Base-by-base conservation (phyloP, 2,329 filamentous ascomycete species). In the Colletotrichum kahawae region DNA sequence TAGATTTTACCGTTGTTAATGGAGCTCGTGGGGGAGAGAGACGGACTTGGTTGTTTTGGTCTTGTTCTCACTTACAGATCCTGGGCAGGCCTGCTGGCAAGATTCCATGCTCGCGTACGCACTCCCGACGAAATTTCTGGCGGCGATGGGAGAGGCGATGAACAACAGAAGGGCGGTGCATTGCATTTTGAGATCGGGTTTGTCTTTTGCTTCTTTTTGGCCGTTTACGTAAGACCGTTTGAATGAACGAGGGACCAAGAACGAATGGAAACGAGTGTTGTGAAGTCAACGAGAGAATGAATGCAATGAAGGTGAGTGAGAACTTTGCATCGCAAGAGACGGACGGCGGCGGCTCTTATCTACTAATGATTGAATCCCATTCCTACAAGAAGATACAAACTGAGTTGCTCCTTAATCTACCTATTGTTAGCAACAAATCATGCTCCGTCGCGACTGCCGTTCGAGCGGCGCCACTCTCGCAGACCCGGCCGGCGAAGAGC, bases 91-190 rank as follows among this genome's bases (percentile, higher is more conserved):
- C 2, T 21, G 1, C 10, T 21, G 10, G 43, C 43, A 48, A 4
- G 0, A 5, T 2, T 48, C 5, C 4, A 48, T 6, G 43, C 0
- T 21, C 3, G 1, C 43, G 5, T 48, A 48, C 1, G 18, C 43
- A 3, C 43, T 3, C 43, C 3, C 43, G 9, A 48, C 5, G 10
- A 48, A 48, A 48, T 10, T 3, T 18, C 2, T 3, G 3, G 43
- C 43, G n/a, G 43, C 43, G n/a, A 48, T 1, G n/a, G 43, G 43
- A 1, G 43, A 48, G 43, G 43, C 43, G 10, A 48, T 48, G 43
- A 48, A 48, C 18, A 48, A 1, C 18, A 48, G 10, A 5, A 48
- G 2, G 43, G 43, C 43, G 4, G 10, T 5, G 1, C 5, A 48
- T 2, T 3, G 12, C 38, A 48, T 43, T 9, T 43, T 43, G 36